Base-by-base conservation (phyloP, 2,329 filamentous ascomycete genomes). In the Hymenoscyphus salicellus region DNA sequence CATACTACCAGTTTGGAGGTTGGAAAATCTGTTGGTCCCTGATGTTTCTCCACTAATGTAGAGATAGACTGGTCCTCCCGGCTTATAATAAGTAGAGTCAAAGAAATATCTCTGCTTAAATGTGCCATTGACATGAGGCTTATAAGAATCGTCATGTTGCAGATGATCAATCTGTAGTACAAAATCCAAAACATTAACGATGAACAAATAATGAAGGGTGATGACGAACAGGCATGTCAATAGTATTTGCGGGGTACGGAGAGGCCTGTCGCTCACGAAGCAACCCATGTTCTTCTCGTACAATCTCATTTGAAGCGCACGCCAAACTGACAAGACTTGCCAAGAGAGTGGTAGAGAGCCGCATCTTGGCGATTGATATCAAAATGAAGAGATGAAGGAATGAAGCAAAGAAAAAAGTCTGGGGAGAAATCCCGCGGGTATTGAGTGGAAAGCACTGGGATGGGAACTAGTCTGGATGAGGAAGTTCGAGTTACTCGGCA, bases 71-170 rank as follows among this genome's bases (percentile, higher is more conserved):
- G 82, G 84, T 0, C 83, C 83, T 20, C 84, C 83, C 14, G 82
- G 77, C 66, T 82, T 79, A 70, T 85, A 86, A 72, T 84, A 84
- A 0, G 79, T 79, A 5, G 78, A 76, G 66, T 83, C 83, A 56
- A 84, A 82, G 70, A 82, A 84, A 71, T 83, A 86, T 57, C 82
- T 79, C 72, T 85, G 83, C 59, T 78, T 78, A 71, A 85, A 86
- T 1, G 82, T 86, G 20, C 76, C 80, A 64, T 79, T 78, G 14
- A 77, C 77, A 67, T 78, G 80, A 4, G 77, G 78, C 14, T 70
- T 69, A 70, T 81, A 81, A 8, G 72, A 72, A n/a, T 72, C 67
- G 43, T 73, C 75, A n/a, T 77, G 64, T 7, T 77, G 80, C 58
- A 81, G 81, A 71, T 82, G 80, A 66, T 82, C 80, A 67, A 82